Base-by-base conservation (phyloP, 1,284 basidiomycete genomes). In the Polyporus tsugae region DNA sequence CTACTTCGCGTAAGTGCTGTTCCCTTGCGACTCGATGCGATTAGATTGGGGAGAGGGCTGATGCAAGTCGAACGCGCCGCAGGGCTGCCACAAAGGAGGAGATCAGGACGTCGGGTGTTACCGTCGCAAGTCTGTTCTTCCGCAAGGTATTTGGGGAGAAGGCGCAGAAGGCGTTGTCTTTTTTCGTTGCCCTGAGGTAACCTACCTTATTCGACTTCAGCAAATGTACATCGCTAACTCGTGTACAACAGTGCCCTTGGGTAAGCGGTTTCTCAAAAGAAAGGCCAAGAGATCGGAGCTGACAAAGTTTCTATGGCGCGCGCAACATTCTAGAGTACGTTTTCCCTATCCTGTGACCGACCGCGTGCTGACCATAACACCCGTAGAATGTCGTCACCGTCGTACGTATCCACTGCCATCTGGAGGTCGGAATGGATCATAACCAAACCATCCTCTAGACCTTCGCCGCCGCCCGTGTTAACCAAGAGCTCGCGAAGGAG, bases 101-200 rank as follows among this genome's bases (percentile, higher is more conserved):
- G 72, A 91, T 93, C 58, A 72, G 87, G 15, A 80, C 80, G 15
- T 86, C 87, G 36, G 84, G 87, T 6, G 82, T 85, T 49, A 88
- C 90, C 38, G 85, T 91, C 42, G 91, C 90, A 9, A 88, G 90
- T 0, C 75, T 91, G 49, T 92, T 91, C 79, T 92, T 93, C 77
- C 82, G 87, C 42, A 91, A 92, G 73, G 77, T 93, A 1, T 92
- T 87, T 75, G 91, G 91, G 0, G 79, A 83, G 4, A 76, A 81
- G 6, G 86, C 86, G 2, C 89, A 91, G 74, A 84, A 83, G 76
- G 90, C 89, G 11, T 79, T 93, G 35, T 90, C 88, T 65, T 82
- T 84, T 1, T 84, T 91, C 60, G 87, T 92, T 44, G 86, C 90
- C 1, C 74, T 92, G 65, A 78, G 75, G 75, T 77, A 15, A 53